Conservation (phyloP, 441 rosid genomes). For the Gossypium davidsonii region DNA sequence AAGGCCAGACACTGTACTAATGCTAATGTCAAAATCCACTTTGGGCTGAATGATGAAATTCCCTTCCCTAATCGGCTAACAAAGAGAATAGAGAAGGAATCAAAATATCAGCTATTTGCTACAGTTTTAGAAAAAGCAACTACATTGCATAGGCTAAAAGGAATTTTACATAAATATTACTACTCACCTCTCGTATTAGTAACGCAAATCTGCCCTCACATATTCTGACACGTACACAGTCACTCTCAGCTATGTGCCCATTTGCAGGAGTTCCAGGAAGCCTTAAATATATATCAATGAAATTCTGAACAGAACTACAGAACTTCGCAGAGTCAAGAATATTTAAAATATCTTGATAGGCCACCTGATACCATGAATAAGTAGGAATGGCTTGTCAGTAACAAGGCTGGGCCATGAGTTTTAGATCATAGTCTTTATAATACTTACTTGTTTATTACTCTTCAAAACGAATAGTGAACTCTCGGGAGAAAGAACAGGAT, state of each 20-base stretch:
- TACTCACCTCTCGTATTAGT: conserved; percentile 87
- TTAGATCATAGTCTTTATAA: conserved; percentile 17
- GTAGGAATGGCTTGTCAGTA: conserved; percentile 19
- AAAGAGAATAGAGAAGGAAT: conserved; percentile 18
- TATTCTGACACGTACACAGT: conserved; percentile 92
- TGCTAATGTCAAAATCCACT: conserved; percentile 97
- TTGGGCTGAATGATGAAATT: conserved; percentile 98
- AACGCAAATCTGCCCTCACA: conserved; percentile 99
- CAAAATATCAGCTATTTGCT: conserved; percentile 15
- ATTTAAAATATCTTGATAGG: conserved; percentile 77
- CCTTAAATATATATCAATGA: conserved; percentile 80
- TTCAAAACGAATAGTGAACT: conserved; percentile 95
- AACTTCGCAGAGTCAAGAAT: conserved; percentile 75
- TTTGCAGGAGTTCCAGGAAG: conserved; percentile 82
- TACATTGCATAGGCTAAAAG: conserved; percentile 7
- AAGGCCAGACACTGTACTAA: conserved; percentile 96
- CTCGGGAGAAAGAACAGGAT: conserved; percentile 99
- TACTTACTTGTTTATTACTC: conserved; percentile 84
- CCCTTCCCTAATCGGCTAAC: conserved; percentile 96
- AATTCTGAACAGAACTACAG: conserved; percentile 92
- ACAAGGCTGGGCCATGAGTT: conserved; percentile 7
- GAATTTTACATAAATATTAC: conserved; percentile 11
- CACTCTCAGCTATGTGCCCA: conserved; percentile 81
- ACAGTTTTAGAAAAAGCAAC: conserved; percentile 12
- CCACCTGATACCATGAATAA: conserved; percentile 49